Evolutionary conservation across 371 early-diverging fungal species (phyloP).

Genomic region (Syncephalastrum racemosum): DNA sequence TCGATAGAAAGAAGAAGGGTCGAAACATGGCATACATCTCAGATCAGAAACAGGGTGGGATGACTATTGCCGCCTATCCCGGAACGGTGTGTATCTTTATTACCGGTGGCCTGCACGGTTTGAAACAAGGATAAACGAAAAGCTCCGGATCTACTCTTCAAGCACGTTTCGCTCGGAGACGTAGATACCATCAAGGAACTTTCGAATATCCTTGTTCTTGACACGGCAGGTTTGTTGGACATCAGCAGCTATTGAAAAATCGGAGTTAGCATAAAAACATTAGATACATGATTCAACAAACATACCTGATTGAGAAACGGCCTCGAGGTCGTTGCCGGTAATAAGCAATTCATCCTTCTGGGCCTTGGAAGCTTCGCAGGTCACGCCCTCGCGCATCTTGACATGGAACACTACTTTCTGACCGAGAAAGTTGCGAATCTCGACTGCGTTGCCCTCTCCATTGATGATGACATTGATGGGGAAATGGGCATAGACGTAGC

Average conservation of each 20-base stretch:
- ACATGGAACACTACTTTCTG: constrained; percentile 95
- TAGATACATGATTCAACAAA: background rate
- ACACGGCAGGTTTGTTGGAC: constrained; percentile 79
- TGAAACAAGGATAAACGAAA: constrained; percentile 14
- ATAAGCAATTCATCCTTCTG: constrained; percentile 98
- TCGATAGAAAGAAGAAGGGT: too few species aligned
- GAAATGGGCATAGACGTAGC: constrained; percentile 99
- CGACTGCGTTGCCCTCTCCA: constrained; percentile 81
- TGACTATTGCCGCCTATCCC: constrained; percentile 47
- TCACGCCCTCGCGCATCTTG: constrained; percentile 91
- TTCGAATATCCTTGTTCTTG: constrained; percentile 97
- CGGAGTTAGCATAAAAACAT: background rate
- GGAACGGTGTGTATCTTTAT: constrained; percentile 50
- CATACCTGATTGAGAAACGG: constrained; percentile 95
- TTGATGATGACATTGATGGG: constrained; percentile 98
- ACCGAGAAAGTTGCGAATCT: constrained; percentile 99
- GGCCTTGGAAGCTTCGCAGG: constrained; percentile 76
- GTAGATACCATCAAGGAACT: constrained; percentile 99
- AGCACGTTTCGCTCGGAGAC: constrained; percentile 78
- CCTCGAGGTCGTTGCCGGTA: constrained; percentile 95
- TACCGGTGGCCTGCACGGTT: constrained; percentile 12
- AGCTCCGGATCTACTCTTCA: constrained; percentile 19
- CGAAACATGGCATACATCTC: too few species aligned
- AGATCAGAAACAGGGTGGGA: constrained; percentile 35
- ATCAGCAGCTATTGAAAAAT: constrained; percentile 58